Conservation (phyloP, 139 green algal species). For the Nannochloris sp. region DNA sequence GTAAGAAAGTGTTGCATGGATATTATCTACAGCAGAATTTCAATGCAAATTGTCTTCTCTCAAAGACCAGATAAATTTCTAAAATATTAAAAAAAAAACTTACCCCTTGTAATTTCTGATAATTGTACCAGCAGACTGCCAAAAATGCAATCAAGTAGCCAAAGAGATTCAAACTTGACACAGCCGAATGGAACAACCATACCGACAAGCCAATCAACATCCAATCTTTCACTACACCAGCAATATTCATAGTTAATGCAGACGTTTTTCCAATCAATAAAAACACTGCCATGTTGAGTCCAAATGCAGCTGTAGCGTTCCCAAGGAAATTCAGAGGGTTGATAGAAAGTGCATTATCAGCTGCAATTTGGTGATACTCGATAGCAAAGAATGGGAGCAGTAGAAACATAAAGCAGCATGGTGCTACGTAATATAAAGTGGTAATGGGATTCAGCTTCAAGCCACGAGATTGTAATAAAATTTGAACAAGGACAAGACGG, state of each 20-base stretch:
- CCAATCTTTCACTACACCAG: constrained; percentile 96
- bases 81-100: too few relatives aligned
- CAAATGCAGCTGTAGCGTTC: constrained; percentile 83
- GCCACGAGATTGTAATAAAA: constrained; percentile 66
- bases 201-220: constrained; percentile 85
- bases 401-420: constrained; percentile 13
- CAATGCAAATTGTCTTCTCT: too few relatives aligned
- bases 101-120: not conserved
- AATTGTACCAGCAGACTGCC: constrained; percentile 20
- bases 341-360: constrained; percentile 39
- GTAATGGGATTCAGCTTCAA: constrained; percentile 87
- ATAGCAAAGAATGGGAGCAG: constrained; percentile 22
- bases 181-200: constrained; percentile 68
- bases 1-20: too few relatives aligned
- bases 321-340: constrained; percentile 69
- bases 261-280: constrained; percentile 83
- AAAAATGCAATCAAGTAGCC: constrained; percentile 57
- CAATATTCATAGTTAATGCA: constrained; percentile 92
- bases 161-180: constrained; percentile 71
- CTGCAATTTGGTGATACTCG: constrained; percentile 22
- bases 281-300: constrained; percentile 59
- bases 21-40: too few relatives aligned
- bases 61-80: too few relatives aligned
- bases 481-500: constrained; percentile 55
- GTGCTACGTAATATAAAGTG: constrained; percentile 74